Evolutionary conservation across 129 eudicot species (phyloP), one percentile per base, ranked within the genome.

Genomic region (Pulicaria dysenterica): DNA sequence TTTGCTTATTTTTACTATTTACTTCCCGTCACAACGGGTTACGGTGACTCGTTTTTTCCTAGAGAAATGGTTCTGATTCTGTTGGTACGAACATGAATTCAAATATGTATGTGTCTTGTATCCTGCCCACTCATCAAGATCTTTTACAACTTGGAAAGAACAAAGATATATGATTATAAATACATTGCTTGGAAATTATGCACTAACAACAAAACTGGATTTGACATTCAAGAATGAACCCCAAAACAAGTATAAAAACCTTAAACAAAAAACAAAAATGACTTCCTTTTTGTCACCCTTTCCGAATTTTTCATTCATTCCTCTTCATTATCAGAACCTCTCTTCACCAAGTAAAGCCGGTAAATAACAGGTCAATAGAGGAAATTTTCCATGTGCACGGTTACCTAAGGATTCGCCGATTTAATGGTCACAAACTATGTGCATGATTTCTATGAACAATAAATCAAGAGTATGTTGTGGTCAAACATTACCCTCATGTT

Each of bases 151-250:
- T 11, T 11, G 51, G n/a, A 53, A 69, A 38, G 62, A 69, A 69
- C 46, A 68, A 68, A 39, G 44, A 40, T 3, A n/a, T 36, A 50
- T 15, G 73, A 15, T 69, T 15, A 12, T 12, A 69, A 49, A 53
- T 55, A 51, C 47, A 43, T 70, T 66, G 47, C 11, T 37, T 40
- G 43, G 17, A 36, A 49, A 53, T 77, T 37, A 59, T 59, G 64
- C 53, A 61, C 53, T 70, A 62, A 61, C 48, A 61, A 53, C 72
- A 62, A 70, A 78, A 78, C 66, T 53, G 51, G 50, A 75, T 66
- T 31, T 31, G 58, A 48, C 49, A 55, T 34, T 59, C 56, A n/a
- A 62, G 64, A 43, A 78, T 43, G 72, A 78, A 70, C 82, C 72
- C 77, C 58, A 37, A 17, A 70, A 53, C 24, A 41, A 58, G 74